These are phyloP conservation scores for Eudorina sp. DNA, from an alignment of 139 green algal genomes.

Conservation along the genomic window DNA sequence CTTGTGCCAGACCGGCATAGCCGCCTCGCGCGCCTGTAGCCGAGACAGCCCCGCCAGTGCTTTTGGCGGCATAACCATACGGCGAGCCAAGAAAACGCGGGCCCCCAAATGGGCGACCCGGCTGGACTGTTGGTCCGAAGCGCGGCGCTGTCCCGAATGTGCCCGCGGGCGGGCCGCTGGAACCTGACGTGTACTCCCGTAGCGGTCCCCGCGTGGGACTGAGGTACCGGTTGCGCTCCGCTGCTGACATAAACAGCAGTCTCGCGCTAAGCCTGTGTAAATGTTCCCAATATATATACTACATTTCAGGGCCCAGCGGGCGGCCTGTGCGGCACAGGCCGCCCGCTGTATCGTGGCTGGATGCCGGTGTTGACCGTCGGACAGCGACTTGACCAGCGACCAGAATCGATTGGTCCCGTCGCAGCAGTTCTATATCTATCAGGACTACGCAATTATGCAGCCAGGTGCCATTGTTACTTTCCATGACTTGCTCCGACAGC, in stretches of 20 bases:
- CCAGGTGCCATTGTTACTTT: no score
- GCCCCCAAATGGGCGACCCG: no score
- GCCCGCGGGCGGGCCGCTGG: not conserved
- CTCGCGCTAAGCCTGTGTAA: not conserved
- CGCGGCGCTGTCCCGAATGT: not conserved
- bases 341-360: not conserved
- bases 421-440: no score
- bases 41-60: not conserved
- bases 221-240: conserved; percentile 12
- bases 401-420: no score
- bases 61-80: not conserved
- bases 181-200: not conserved
- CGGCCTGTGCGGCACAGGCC: conserved; percentile 27
- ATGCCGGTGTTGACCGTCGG: not conserved
- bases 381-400: not conserved
- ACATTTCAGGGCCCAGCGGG: conserved; percentile 1
- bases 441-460: no score
- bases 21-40: not conserved
- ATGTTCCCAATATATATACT: not conserved
- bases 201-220: not conserved
- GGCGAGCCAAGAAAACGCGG: no score
- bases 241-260: not conserved
- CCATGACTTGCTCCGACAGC: no score
- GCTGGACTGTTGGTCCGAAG: not conserved
- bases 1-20: not conserved